phyloP scores from a whole-genome alignment of 441 rosid genomes.

The Lepidium campestre region DNA sequence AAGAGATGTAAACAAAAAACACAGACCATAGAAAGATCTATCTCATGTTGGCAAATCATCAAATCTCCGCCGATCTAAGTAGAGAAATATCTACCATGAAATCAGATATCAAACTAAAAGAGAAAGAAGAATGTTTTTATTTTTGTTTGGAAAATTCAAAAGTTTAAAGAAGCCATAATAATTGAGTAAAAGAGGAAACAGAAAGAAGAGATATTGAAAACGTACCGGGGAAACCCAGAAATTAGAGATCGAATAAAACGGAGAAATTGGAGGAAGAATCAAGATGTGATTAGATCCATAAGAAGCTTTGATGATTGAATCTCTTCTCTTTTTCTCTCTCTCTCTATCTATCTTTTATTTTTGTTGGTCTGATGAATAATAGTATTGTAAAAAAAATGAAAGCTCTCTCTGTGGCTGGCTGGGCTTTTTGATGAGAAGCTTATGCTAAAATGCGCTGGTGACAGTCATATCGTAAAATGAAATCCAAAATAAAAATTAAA shows the following conservation, averaged over 20 bases:
- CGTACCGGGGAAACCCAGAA: constrained; percentile 23
- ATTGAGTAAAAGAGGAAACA: neutral
- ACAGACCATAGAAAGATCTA: neutral
- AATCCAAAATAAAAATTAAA: neutral
- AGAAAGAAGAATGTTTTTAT: neutral
- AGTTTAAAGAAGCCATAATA: neutral
- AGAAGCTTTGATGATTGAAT: constrained; percentile 19
- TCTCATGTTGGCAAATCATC: neutral
- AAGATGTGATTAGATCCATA: constrained; percentile 22
- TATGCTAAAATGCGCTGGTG: constrained; percentile 33
- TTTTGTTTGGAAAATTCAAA: neutral
- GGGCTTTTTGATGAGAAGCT: constrained; percentile 20
- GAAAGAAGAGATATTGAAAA: neutral
- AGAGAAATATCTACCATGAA: neutral
- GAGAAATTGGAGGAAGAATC: constrained; percentile 13
- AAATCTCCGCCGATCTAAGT: constrained; percentile 1
- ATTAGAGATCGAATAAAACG: neutral
- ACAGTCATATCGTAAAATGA: constrained; percentile 26
- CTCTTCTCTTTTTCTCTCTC: constrained; percentile 1
- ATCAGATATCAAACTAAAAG: neutral
- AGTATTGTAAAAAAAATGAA: neutral
- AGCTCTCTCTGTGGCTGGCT: constrained; percentile 30
- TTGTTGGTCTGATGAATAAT: constrained; percentile 25
- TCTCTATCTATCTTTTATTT: neutral
- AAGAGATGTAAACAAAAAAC: neutral